These are phyloP conservation scores for Cladophialophora psammophila DNA, from an alignment of 2,329 filamentous ascomycete species.

Conservation along the genomic window DNA sequence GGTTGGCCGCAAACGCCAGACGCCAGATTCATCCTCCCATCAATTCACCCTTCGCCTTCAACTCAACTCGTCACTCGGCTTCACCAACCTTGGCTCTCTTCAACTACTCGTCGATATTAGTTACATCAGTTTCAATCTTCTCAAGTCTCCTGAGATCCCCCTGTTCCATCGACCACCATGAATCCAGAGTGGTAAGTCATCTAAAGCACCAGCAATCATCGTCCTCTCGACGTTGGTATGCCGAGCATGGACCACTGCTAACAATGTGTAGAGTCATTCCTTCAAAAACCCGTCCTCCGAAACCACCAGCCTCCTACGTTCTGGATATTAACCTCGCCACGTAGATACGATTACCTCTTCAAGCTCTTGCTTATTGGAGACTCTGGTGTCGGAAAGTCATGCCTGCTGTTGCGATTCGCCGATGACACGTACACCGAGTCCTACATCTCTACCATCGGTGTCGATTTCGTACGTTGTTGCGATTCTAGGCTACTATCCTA, in stretches of 20 bases:
- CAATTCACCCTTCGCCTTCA: slow-evolving; percentile 13
- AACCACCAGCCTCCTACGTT: slow-evolving; percentile 1
- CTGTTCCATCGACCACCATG: slow-evolving; percentile 48
- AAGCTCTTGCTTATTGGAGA: slow-evolving; percentile 99
- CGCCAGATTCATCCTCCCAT: slow-evolving; percentile 13
- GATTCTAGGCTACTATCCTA: background rate
- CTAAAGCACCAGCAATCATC: slow-evolving; percentile 14
- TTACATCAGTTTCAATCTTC: background rate
- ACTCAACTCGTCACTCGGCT: slow-evolving; percentile 15
- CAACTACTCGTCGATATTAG: background rate
- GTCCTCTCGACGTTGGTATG: slow-evolving; percentile 1
- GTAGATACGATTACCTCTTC: slow-evolving; percentile 99
- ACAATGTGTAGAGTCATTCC: slow-evolving; percentile 26
- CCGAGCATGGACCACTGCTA: slow-evolving; percentile 1
- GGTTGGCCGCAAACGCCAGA: slow-evolving; percentile 21
- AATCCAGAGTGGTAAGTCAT: slow-evolving; percentile 58
- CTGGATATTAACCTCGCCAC: slow-evolving; percentile 24
- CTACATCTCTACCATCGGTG: slow-evolving; percentile 99
- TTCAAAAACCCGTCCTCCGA: background rate
- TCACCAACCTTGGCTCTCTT: background rate
- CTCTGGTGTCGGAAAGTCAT: slow-evolving; percentile 99
- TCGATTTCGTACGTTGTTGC: slow-evolving; percentile 81
- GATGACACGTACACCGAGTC: slow-evolving; percentile 99
- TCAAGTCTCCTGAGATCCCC: slow-evolving; percentile 10
- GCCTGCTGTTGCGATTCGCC: slow-evolving; percentile 94